phyloP scores from a whole-genome alignment of 2,329 filamentous ascomycete species.

The Cercospora canescens region DNA sequence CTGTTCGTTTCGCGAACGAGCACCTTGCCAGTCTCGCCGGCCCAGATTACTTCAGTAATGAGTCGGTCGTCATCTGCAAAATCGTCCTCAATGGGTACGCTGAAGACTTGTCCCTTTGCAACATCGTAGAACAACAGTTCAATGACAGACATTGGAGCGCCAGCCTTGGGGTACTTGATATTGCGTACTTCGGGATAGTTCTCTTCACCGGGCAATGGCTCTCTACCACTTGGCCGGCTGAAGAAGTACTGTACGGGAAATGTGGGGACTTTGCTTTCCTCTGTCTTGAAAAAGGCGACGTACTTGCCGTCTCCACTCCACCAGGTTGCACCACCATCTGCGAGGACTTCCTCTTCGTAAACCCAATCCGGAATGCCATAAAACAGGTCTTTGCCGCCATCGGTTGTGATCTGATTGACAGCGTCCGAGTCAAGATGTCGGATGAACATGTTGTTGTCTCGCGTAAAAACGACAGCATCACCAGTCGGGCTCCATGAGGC shows the following conservation, averaged over 20 bases:
- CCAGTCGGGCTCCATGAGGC: conserved; percentile 88
- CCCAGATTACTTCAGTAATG: conserved; percentile 93
- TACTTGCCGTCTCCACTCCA: conserved; percentile 90
- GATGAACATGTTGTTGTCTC: conserved; percentile 86
- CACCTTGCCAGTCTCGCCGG: conserved; percentile 69
- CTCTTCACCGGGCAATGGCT: conserved; percentile 70
- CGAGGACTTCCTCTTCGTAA: conserved; percentile 84
- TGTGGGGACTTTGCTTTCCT: conserved; percentile 87
- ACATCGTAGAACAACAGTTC: conserved; percentile 88
- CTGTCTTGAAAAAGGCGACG: conserved; percentile 87
- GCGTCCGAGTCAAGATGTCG: conserved; percentile 63
- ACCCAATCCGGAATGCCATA: conserved; percentile 98
- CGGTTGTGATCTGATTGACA: conserved; percentile 74
- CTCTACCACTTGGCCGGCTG: conserved; percentile 75
- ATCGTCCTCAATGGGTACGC: conserved; percentile 72
- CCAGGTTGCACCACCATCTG: conserved; percentile 82
- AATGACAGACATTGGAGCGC: conserved; percentile 88
- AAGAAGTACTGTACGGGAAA: conserved; percentile 94
- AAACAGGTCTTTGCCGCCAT: conserved; percentile 86
- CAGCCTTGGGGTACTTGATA: conserved; percentile 98
- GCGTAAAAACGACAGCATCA: conserved; percentile 84
- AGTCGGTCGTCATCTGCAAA: conserved; percentile 81
- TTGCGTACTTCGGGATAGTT: conserved; percentile 85
- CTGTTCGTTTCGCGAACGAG: conserved; percentile 91
- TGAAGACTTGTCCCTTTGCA: conserved; percentile 72